Percentiles rank a stretch among this genome's conserved stretches.
These are phyloP conservation scores for Candida awuae DNA, from an alignment of 805 yeast species.

Conservation along the genomic window DNA sequence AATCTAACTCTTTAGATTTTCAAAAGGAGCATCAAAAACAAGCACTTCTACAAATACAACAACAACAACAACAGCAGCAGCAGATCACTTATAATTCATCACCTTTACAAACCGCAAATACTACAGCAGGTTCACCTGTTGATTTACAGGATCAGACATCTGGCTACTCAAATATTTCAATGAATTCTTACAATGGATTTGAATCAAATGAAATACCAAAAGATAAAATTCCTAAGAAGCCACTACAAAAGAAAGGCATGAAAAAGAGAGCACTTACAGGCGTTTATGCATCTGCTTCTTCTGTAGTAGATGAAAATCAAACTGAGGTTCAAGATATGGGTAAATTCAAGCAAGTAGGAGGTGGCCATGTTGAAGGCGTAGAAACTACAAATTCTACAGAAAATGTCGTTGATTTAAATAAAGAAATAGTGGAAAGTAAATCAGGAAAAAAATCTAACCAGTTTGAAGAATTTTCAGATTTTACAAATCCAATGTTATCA, in stretches of 20 bases:
- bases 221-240: conserved; percentile 7
- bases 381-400: no score
- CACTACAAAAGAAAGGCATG: conserved; percentile 10
- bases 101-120: no score
- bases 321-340: no score
- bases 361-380: neutral
- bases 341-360: neutral
- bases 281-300: neutral
- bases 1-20: no score
- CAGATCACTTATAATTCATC: no score
- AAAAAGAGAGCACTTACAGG: conserved; percentile 7
- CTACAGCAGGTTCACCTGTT: conserved; percentile 6
- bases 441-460: conserved; percentile 19
- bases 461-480: conserved; percentile 36
- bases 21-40: conserved; percentile 4
- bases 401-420: no score
- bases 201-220: no score
- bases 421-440: no score
- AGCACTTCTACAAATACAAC: conserved; percentile 9
- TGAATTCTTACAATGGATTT: no score
- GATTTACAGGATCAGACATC: neutral
- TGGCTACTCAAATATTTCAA: no score
- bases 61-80: conserved; percentile 7
- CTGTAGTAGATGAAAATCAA: no score
- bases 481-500: conserved; percentile 3